Evolutionary conservation across 345 rosid genomes (phyloP).

Genomic region (Populus ilicifolia): DNA sequence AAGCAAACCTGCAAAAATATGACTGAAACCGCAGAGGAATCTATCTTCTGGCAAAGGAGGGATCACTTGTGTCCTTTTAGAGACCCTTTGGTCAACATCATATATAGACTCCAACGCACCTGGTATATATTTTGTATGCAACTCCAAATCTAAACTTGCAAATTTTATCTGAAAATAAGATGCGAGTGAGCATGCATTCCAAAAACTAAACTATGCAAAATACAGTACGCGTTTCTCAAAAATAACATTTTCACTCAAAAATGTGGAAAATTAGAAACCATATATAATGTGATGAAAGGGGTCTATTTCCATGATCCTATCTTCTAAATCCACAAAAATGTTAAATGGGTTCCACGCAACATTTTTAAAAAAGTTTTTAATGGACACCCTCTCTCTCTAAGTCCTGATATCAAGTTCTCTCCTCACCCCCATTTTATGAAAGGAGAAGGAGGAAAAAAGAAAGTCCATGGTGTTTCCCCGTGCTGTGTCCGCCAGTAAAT

Average conservation of each 20-base stretch:
- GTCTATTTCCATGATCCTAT: too few relatives aligned
- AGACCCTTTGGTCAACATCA: slow-evolving; percentile 73
- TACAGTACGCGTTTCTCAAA: not conserved
- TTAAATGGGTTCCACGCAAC: too few relatives aligned
- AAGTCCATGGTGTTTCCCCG: too few relatives aligned
- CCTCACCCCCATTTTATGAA: too few relatives aligned
- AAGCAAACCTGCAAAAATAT: slow-evolving; percentile 74
- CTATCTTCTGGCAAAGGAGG: slow-evolving; percentile 78
- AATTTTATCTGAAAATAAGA: slow-evolving; percentile 50
- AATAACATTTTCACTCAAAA: not conserved
- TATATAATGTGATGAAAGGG: not conserved
- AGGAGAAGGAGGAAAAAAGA: too few relatives aligned
- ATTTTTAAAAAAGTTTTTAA: too few relatives aligned
- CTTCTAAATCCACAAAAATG: too few relatives aligned
- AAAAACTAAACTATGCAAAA: not conserved
- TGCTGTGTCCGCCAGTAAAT: too few relatives aligned
- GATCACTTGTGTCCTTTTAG: slow-evolving; percentile 58
- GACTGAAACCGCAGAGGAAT: slow-evolving; percentile 78
- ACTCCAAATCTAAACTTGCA: slow-evolving; percentile 70
- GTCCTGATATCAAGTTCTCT: too few relatives aligned
- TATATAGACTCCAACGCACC: slow-evolving; percentile 68
- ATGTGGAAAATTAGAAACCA: not conserved
- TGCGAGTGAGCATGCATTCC: not conserved
- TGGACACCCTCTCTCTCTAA: too few relatives aligned
- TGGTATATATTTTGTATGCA: slow-evolving; percentile 65